Evolutionary conservation across 768 basidiomycete species (phyloP).

Genomic region (Boletus huronensis): DNA sequence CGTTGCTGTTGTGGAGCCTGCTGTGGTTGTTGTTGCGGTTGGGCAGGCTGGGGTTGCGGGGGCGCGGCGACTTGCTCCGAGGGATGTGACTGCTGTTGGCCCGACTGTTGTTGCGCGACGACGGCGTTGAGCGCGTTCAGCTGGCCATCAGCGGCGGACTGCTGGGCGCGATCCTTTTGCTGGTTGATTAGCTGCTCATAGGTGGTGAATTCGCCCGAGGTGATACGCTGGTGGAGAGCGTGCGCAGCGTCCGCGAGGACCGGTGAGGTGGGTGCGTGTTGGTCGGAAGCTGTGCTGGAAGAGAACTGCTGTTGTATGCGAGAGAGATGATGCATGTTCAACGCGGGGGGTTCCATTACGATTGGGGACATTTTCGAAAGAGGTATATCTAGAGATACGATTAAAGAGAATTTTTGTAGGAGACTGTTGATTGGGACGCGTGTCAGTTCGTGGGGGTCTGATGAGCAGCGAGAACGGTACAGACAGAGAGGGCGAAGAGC

Average conservation of each 20-base stretch:
- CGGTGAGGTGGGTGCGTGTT: conserved; percentile 24
- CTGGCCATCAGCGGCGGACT: conserved; percentile 16
- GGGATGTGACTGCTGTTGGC: conserved; percentile 15
- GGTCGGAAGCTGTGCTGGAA: conserved; percentile 30
- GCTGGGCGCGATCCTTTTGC: conserved; percentile 30
- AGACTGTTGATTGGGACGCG: conserved; percentile 13
- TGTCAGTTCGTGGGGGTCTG: conserved; percentile 2
- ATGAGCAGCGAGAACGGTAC: neutral
- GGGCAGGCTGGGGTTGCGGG: conserved; percentile 24
- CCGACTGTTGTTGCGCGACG: conserved; percentile 13
- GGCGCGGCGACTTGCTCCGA: conserved; percentile 28
- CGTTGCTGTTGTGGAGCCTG: conserved; percentile 39
- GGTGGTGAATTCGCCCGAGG: conserved; percentile 27
- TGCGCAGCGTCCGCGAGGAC: conserved; percentile 22
- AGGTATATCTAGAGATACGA: conserved; percentile 33
- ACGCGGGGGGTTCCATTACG: conserved; percentile 51
- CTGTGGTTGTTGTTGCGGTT: conserved; percentile 22
- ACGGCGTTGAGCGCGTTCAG: conserved; percentile 3
- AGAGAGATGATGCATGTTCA: conserved; percentile 51
- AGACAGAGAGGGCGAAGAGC: neutral
- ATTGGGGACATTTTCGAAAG: conserved; percentile 50
- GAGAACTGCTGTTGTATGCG: conserved; percentile 48
- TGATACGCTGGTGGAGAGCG: conserved; percentile 30
- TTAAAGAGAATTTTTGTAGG: conserved; percentile 26
- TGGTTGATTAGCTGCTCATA: conserved; percentile 31